Base-by-base conservation (phyloP, 2,329 filamentous ascomycete genomes). In the Thermomyces lanuginosus region DNA sequence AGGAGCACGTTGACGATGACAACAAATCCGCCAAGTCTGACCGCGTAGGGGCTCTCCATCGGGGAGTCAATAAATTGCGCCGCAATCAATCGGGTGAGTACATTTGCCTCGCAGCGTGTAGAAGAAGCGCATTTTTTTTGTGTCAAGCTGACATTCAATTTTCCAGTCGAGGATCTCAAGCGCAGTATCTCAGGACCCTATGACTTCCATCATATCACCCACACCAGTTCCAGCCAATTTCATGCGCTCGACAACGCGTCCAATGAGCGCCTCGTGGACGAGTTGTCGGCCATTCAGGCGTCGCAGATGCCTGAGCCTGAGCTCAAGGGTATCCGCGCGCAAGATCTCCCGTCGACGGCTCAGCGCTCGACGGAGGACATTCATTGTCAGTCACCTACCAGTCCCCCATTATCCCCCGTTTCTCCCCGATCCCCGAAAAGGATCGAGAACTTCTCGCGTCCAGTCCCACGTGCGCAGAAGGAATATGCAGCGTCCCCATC, bases 121-220 rank as follows among this genome's bases (percentile, higher is more conserved):
- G 16, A n/a, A 19, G 9, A n/a, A 3, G 18, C n/a, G 12, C 1
- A 13, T 5, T 19, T 16, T 7, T 16, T 8, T 8, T 6, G 13
- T 14, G 6, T 25, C 14, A 8, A 12, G 23, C 16, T 15, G 22
- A 28, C 25, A 24, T 30, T 24, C 21, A 24, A 29, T 13, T 15
- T 16, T 36, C 21, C 34, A 59, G 54, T 52, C 36, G 47, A 52
- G 28, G 46, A 48, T 11, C 30, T 56, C 28, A 66, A 65, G 43
- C 50, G 48, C 21, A 52, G 54, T 31, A 74, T 74, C 27, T 75
- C 70, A 0, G 61, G 61, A 30, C 70, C 70, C 1, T 75, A 70
- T 45, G 66, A 71, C 38, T 75, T 75, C 41, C 67, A 73, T 35
- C 70, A 74, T 40, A 47, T 75, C 27, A 67, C 66, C 18, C 69